phyloP scores from a whole-genome alignment of 805 yeast genomes.

The Candida piceae region DNA sequence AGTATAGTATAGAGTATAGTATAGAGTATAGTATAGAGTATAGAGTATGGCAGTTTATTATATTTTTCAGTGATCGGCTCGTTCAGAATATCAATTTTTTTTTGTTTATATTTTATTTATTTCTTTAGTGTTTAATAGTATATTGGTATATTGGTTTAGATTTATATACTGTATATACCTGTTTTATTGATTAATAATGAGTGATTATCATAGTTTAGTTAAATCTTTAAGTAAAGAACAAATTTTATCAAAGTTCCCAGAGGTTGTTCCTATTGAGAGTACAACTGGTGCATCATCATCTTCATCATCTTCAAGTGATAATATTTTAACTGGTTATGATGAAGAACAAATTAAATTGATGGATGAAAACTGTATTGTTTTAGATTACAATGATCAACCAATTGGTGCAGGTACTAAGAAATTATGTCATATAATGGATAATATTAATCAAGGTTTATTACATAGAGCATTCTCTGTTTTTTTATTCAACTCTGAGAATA shows the following conservation, averaged over 20 bases:
- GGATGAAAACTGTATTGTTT: conserved; percentile 95
- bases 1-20: too few relatives aligned
- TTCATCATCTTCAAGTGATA: conserved; percentile 34
- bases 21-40: too few relatives aligned
- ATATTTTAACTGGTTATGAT: conserved; percentile 80
- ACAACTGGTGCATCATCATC: conserved; percentile 28
- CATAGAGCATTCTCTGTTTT: conserved; percentile 98
- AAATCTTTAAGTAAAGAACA: conserved; percentile 42
- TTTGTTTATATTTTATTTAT: too few relatives aligned
- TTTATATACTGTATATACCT: too few relatives aligned
- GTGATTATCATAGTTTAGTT: conserved; percentile 48
- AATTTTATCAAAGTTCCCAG: conserved; percentile 57
- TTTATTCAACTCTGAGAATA: conserved; percentile 70
- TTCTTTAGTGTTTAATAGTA: too few relatives aligned
- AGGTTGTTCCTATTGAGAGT: conserved; percentile 55
- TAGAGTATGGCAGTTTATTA: too few relatives aligned
- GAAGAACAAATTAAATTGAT: conserved; percentile 89
- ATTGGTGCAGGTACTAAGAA: conserved; percentile 94
- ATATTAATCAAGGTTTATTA: conserved; percentile 78
- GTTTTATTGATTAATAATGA: too few relatives aligned
- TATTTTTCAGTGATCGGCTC: too few relatives aligned
- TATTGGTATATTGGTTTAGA: too few relatives aligned
- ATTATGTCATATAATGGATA: conserved; percentile 80
- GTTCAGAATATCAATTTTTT: too few relatives aligned
- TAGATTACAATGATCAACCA: conserved; percentile 82